phyloP scores from a whole-genome alignment of 2,329 filamentous ascomycete genomes.

The Colletotrichum sp. region DNA sequence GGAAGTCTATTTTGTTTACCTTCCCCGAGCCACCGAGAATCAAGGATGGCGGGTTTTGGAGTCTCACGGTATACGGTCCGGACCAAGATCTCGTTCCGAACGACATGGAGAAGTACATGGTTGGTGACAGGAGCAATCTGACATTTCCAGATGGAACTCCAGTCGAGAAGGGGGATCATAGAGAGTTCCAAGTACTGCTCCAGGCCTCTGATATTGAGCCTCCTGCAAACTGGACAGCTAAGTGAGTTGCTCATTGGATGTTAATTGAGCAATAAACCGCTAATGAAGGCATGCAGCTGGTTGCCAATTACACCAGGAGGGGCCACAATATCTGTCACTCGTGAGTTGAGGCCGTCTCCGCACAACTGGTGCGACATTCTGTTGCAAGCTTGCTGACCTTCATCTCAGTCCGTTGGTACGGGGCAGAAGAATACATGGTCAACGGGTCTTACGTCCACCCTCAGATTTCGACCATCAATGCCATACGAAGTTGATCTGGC shows the following conservation, averaged over 20 bases:
- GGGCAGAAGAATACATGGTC: neutral
- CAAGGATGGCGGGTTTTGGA: neutral
- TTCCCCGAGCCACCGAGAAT: neutral
- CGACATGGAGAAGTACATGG: neutral
- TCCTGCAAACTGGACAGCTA: neutral
- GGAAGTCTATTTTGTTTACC: neutral
- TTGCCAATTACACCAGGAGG: neutral
- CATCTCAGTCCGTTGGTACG: neutral
- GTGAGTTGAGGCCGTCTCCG: accelerated
- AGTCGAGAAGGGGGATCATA: neutral
- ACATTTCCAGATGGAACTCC: neutral
- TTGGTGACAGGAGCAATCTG: neutral
- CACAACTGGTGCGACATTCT: neutral
- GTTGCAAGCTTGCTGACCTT: neutral
- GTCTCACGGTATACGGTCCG: neutral
- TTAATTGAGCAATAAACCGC: neutral
- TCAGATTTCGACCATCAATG: neutral
- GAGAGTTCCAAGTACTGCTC: neutral
- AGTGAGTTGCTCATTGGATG: neutral
- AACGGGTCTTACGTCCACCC: neutral
- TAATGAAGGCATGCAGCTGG: neutral
- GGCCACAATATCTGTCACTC: neutral
- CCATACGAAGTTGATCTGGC: neutral
- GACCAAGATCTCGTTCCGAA: neutral
- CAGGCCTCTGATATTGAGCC: neutral